Evolutionary conservation across 2,329 filamentous ascomycete genomes (phyloP).

Genomic region (Colletotrichum musae): DNA sequence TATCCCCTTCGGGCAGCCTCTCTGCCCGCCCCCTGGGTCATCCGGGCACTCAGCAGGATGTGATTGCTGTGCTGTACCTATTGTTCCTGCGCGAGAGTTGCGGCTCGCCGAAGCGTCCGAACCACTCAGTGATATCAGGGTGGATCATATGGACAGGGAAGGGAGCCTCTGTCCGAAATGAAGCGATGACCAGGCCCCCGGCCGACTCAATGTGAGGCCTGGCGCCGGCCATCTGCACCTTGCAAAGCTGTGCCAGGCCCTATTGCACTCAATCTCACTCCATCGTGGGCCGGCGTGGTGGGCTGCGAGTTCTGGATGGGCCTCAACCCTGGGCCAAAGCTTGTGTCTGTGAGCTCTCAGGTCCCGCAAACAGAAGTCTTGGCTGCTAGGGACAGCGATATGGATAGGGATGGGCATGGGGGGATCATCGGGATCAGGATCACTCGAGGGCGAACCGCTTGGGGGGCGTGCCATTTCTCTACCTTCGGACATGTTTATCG

Average conservation of each 20-base stretch:
- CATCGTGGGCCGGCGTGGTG: constrained; percentile 24
- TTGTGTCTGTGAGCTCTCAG: constrained; percentile 24
- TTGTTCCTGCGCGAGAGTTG: constrained; percentile 1
- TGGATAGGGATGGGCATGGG: neutral
- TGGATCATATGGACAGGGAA: constrained; percentile 34
- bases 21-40: constrained; percentile 2
- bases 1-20: constrained; percentile 9
- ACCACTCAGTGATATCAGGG: constrained; percentile 18
- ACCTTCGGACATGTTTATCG: too few relatives aligned
- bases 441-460: constrained; percentile 8
- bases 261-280: constrained; percentile 26
- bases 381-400: constrained; percentile 5
- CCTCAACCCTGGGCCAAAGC: constrained; percentile 28
- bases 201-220: constrained; percentile 7
- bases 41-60: neutral
- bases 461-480: constrained; percentile 4
- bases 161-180: constrained; percentile 33
- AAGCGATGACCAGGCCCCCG: constrained; percentile 12
- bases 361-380: constrained; percentile 27
- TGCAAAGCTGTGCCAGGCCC: neutral
- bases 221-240: neutral
- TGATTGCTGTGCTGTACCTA: neutral
- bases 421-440: constrained; percentile 11
- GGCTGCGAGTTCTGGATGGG: constrained; percentile 2
- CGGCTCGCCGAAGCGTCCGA: constrained; percentile 33